A percentile compares a stretch with the other conserved stretches of the same genome.
Evolutionary conservation across 805 yeast genomes (phyloP).

Genomic region (Sugiyamaella lignohabitans): DNA sequence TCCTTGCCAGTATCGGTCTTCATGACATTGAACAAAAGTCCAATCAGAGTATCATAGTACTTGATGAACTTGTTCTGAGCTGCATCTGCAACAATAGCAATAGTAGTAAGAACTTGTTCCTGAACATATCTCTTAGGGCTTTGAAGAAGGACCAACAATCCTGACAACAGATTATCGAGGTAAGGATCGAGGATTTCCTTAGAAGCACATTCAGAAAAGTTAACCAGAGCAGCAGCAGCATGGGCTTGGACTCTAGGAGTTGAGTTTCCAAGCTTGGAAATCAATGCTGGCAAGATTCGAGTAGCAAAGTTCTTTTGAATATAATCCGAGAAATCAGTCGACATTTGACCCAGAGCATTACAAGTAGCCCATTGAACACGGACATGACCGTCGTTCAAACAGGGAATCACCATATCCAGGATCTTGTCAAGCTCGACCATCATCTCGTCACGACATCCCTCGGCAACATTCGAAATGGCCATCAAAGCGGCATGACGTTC

Average conservation of each 20-base stretch:
- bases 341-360: constrained; percentile 93
- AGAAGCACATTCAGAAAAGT: constrained; percentile 86
- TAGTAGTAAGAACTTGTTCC: constrained; percentile 94
- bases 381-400: constrained; percentile 79
- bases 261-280: constrained; percentile 67
- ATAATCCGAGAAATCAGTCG: constrained; percentile 89
- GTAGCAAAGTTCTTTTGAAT: constrained; percentile 78
- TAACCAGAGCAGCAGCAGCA: constrained; percentile 97
- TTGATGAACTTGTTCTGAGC: constrained; percentile 83
- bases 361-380: constrained; percentile 97
- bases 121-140: constrained; percentile 90
- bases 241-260: constrained; percentile 90
- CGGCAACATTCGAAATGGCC: constrained; percentile 96
- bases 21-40: constrained; percentile 71
- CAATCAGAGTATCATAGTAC: constrained; percentile 93
- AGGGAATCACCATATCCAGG: constrained; percentile 77
- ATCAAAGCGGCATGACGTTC: constrained; percentile 94
- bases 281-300: constrained; percentile 78
- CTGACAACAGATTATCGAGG: constrained; percentile 69
- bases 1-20: constrained; percentile 72
- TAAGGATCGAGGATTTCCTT: constrained; percentile 89
- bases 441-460: constrained; percentile 89
- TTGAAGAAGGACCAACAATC: constrained; percentile 68
- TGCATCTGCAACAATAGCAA: constrained; percentile 95
- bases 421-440: constrained; percentile 75